Base-by-base conservation (phyloP, 176 grass and related monocot species). In the Triticum turgidum region DNA sequence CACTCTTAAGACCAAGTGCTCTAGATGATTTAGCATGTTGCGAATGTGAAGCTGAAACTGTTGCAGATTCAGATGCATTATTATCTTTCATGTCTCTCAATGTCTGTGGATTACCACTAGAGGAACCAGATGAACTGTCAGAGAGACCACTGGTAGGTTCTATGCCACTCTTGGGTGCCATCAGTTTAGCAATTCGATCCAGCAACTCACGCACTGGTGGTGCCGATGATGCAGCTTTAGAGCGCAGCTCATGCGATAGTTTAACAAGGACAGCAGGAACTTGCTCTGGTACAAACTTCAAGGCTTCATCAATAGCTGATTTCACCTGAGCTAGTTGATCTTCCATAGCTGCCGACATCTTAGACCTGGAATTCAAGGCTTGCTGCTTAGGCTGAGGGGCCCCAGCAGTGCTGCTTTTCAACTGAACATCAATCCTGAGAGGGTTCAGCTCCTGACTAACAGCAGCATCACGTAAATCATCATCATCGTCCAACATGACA, bases 401-500 rank as follows among this genome's bases (percentile, higher is more conserved):
- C 10, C 44, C 63, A 59, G 20, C 45, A 38, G 6, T 72, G 27
- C 29, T 63, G 85, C 65, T 88, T 63, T 95, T 98, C 89, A 91
- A 82, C 59, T 80, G 62, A 78, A 90, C 83, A 82, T 85, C 79
- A 81, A 95, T 92, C 85, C 93, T 87, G 42, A 98, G 85, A 77
- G 95, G 95, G 76, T 93, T 98, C 24, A 98, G 54, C 63, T 80
- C 88, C 83, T 98, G 95, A 37, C 37, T 64, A 83, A 98, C 25
- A 85, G 80, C 83, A 62, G 93, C 93, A 80, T 97, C 95, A 61
- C 14, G 52, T 75, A 98, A 85, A 81, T 98, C 95, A 77, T 79
- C 81, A 65, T 90, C 89, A 56, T 95, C 91, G 77, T 91, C 95
- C 76, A 98, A 62, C 77, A 92, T 82, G 47, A 98, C 93, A 7